Evolutionary conservation across 495 filamentous ascomycete species (phyloP), one percentile per base, ranked within the genome.

Genomic region (Immersiella caudata): DNA sequence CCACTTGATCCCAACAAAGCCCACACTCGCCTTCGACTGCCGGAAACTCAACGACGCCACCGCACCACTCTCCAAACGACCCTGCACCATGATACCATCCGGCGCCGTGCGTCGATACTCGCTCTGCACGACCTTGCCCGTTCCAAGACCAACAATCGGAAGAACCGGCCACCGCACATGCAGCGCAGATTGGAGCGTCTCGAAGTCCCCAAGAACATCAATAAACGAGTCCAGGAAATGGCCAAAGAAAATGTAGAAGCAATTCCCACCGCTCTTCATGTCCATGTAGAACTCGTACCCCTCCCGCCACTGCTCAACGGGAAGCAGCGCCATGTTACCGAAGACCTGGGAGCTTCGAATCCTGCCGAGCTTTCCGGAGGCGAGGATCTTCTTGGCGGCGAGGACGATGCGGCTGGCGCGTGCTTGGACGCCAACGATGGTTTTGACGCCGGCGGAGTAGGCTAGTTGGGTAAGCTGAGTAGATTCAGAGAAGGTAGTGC

Each of bases 31-130:
- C 24, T 69, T 64, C 0, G 74, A 69, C 36, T 72, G 70, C n/a
- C 77, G 79, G 52, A 77, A 75, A 57, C 71, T 73, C 40, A 82
- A 64, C 18, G 78, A 77, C 11, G 78, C 72, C 0, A 76, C 67
- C 8, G 70, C 76, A 16, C 79, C 81, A 16, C 73, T 74, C 24
- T 71, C 61, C 18, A 84, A 68, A 2, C 59, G 70, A 16, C 83
- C 84, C 20, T 83, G 80, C 25, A 85, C 64, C 14, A 81, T 71
- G 49, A 84, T 73, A 35, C 82, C 76, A 62, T 84, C 84, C 14
- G 77, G 73, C 11, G 73, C 69, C 11, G 75, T 73, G 50, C 73
- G 74, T n/a, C 72, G 72, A 24, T 60, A 67, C 6, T 69, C 64
- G 1, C 70, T 68, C 35, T 70, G 68, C 18, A 76, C 27, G 6